Evolutionary conservation across 257 asterid species (phyloP).

Genomic region (Solanum pinnatisectum): DNA sequence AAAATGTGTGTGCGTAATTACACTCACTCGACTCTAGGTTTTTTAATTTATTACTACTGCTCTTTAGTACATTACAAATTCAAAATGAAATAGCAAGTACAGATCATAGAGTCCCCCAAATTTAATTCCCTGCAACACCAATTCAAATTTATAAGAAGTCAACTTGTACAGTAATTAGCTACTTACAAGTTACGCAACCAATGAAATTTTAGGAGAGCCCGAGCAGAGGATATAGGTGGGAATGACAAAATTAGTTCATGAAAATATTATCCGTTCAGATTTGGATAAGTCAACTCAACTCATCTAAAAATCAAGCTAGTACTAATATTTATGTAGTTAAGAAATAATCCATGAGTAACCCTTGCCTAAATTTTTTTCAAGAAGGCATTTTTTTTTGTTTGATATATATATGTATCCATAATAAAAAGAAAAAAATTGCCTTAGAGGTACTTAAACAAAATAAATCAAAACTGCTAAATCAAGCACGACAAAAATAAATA

Average conservation of each 20-base stretch:
- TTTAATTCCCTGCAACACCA: not conserved
- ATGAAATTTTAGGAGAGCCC: no score
- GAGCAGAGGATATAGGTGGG: rapidly evolving
- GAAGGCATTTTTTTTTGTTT: not conserved
- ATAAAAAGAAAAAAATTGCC: no score
- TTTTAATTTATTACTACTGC: not conserved
- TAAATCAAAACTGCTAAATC: not conserved
- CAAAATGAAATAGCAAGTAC: not conserved
- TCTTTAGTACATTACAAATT: not conserved
- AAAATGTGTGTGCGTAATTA: not conserved
- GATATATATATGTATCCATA: no score
- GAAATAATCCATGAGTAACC: not conserved
- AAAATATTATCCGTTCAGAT: not conserved
- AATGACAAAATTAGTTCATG: not conserved
- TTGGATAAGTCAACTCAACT: not conserved
- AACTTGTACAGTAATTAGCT: not conserved
- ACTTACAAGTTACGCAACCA: not conserved
- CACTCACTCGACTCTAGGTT: not conserved
- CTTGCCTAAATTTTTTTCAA: not conserved
- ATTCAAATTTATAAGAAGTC: not conserved
- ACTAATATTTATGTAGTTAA: not conserved
- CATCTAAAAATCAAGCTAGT: no score
- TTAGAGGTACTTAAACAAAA: not conserved
- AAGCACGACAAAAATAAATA: not conserved
- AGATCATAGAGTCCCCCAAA: not conserved